Evolutionary conservation across 805 yeast genomes (phyloP).

Genomic region (Candida qinlingensis): DNA sequence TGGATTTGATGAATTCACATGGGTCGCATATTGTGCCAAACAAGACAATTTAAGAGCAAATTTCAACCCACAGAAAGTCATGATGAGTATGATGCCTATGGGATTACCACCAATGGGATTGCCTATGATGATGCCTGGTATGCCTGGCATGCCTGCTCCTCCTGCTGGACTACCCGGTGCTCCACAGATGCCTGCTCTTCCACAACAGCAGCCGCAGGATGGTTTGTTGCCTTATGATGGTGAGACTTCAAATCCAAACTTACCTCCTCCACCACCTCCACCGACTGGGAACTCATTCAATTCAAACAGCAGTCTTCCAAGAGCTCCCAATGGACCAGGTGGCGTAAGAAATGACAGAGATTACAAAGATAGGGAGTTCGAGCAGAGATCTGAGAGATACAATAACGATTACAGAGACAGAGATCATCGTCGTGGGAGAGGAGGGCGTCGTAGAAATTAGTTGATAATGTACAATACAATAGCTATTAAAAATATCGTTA

Average conservation of each 20-base stretch:
- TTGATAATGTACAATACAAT: not conserved
- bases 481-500: too few relatives aligned
- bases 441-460: conserved; percentile 10
- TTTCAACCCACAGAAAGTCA: conserved; percentile 75
- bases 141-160: conserved; percentile 15
- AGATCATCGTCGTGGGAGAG: conserved; percentile 16
- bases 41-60: conserved; percentile 79
- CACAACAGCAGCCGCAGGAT: not conserved
- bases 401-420: conserved; percentile 20
- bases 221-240: not conserved
- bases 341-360: conserved; percentile 6
- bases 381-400: conserved; percentile 12
- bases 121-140: conserved; percentile 30
- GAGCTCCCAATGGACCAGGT: conserved; percentile 13
- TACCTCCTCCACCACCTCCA: conserved; percentile 7
- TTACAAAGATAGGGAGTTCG: conserved; percentile 17
- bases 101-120: conserved; percentile 17
- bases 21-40: conserved; percentile 88
- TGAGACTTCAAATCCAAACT: not conserved
- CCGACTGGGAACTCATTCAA: not conserved
- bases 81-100: conserved; percentile 51
- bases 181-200: conserved; percentile 19
- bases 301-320: conserved; percentile 4
- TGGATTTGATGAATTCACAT: conserved; percentile 93
- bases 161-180: conserved; percentile 22